These are phyloP conservation scores for Phytophthora melonis DNA, from an alignment of 352 stramenopile species.

Conservation along the genomic window DNA sequence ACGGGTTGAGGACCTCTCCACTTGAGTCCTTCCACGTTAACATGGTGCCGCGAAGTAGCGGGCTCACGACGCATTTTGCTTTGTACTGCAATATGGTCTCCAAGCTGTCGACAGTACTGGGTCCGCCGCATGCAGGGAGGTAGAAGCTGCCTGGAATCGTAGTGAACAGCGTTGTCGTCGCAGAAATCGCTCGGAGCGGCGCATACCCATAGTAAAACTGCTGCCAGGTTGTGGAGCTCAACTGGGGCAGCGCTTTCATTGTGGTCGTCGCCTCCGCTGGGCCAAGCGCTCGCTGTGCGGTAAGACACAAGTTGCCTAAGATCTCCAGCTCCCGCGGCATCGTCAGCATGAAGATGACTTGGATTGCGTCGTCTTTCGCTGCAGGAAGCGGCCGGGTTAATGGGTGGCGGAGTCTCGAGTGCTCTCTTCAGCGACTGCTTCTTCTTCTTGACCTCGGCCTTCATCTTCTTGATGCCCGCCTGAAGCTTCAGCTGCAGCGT, in stretches of 20 bases:
- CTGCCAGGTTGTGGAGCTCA: slow-evolving; percentile 30
- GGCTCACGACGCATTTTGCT: slow-evolving; percentile 54
- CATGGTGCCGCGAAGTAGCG: slow-evolving; percentile 19
- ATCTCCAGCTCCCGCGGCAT: slow-evolving; percentile 51
- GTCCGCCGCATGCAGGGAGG: slow-evolving; percentile 20
- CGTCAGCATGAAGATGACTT: slow-evolving; percentile 56
- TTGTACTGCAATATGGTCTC: slow-evolving; percentile 24
- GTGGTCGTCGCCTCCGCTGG: slow-evolving; percentile 3
- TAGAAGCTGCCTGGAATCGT: slow-evolving; percentile 23
- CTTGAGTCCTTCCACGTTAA: slow-evolving; percentile 41
- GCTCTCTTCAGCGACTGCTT: slow-evolving; percentile 10
- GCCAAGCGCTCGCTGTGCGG: slow-evolving; percentile 46
- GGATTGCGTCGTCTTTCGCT: slow-evolving; percentile 26
- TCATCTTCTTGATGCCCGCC: background rate
- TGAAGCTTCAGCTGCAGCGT: slow-evolving; percentile 8
- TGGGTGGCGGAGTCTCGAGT: slow-evolving; percentile 37
- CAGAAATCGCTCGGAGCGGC: slow-evolving; percentile 3
- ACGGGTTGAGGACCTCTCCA: slow-evolving; percentile 49
- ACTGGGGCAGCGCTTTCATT: slow-evolving; percentile 13
- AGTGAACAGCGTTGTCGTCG: slow-evolving; percentile 19
- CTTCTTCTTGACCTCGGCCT: background rate
- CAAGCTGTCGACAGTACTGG: slow-evolving; percentile 26
- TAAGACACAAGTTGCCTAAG: slow-evolving; percentile 46
- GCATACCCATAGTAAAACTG: slow-evolving; percentile 27
- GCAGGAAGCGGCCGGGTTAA: slow-evolving; percentile 45